These are phyloP conservation scores for Kewa caespitosa DNA, from an alignment of 179 eudicot species.

Conservation along the genomic window DNA sequence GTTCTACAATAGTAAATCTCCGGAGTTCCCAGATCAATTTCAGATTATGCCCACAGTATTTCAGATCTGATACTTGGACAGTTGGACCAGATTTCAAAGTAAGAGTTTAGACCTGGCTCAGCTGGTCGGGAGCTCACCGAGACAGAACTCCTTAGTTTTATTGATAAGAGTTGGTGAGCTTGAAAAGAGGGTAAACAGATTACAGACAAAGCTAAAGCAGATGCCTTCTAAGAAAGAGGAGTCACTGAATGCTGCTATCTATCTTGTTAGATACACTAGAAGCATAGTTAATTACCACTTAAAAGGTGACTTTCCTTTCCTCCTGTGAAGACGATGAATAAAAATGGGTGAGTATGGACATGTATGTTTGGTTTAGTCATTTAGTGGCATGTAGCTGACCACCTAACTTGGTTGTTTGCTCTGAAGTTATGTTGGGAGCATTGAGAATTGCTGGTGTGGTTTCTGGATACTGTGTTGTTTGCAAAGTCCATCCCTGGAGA, in stretches of 20 bases:
- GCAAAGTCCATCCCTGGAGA: too few species aligned
- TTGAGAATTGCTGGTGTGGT: too few species aligned
- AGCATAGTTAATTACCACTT: constrained; percentile 85
- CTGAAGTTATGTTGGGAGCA: too few species aligned
- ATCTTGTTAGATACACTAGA: constrained; percentile 88
- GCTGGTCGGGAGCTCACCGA: constrained; percentile 47
- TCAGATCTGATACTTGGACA: constrained; percentile 40
- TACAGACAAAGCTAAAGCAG: constrained; percentile 58
- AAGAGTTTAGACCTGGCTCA: constrained; percentile 61
- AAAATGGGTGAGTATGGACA: too few species aligned
- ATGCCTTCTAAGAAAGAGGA: constrained; percentile 95
- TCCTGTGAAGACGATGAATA: too few species aligned
- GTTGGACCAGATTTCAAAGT: constrained; percentile 43
- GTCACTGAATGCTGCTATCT: constrained; percentile 77
- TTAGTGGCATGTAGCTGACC: too few species aligned
- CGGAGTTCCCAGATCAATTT: constrained; percentile 41
- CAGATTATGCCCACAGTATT: constrained; percentile 29
- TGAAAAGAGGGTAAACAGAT: constrained; percentile 67
- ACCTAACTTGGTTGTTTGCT: too few species aligned
- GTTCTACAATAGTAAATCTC: constrained; percentile 34
- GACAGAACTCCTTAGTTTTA: constrained; percentile 49
- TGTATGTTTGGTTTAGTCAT: too few species aligned
- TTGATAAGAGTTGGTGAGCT: constrained; percentile 75
- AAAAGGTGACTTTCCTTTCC: constrained; percentile 56
- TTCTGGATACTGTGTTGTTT: too few species aligned